Evolutionary conservation across 2,329 filamentous ascomycete genomes (phyloP), one percentile per base, ranked within the genome.

Genomic region (Dryadomyces quercivorus): DNA sequence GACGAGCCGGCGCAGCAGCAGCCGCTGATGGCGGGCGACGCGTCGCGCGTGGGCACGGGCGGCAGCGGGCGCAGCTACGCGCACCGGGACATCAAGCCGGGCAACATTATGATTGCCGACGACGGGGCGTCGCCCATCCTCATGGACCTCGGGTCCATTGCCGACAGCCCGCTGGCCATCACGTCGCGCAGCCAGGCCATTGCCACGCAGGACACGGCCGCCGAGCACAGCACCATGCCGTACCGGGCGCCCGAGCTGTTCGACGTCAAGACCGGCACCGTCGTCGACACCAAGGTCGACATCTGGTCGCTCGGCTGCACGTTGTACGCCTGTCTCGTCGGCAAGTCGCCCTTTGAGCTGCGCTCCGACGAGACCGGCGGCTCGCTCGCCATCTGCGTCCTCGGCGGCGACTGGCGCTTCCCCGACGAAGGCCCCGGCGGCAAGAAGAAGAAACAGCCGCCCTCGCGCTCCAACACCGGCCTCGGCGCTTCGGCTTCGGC

Each of bases 31-130:
- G 85, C 88, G 57, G 81, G 80, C 1, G 88, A 94, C 66, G 83
- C 79, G 46, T 79, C 80, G 59, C 84, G 86, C 42, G 42, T 44
- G 12, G 38, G 38, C 38, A n/a, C 38, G 12, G 38, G 38, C 42
- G 42, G 42, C 46, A 81, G 84, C 10, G 85, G 86, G 15, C 81
- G 82, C 56, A 88, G 90, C 20, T 98, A 95, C 68, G 88, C 93
- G 58, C 93, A 98, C 70, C 78, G 93, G 61, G 93, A 98, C 70
- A 95, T 98, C 68, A 98, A 98, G 70, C 93, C 93, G 63, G 92
- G 90, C 56, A 98, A 98, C 71, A 95, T 98, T 66, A 98, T 98
- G 93, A 95, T 98, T 61, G 86, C 88, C 61, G 92, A 97, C 67
- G 83, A 89, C 63, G 93, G 93, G 61, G 80, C 83, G 57, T 84